These are phyloP conservation scores for Tolypocladium tundrense DNA, from an alignment of 2,329 filamentous ascomycete species.

Conservation along the genomic window DNA sequence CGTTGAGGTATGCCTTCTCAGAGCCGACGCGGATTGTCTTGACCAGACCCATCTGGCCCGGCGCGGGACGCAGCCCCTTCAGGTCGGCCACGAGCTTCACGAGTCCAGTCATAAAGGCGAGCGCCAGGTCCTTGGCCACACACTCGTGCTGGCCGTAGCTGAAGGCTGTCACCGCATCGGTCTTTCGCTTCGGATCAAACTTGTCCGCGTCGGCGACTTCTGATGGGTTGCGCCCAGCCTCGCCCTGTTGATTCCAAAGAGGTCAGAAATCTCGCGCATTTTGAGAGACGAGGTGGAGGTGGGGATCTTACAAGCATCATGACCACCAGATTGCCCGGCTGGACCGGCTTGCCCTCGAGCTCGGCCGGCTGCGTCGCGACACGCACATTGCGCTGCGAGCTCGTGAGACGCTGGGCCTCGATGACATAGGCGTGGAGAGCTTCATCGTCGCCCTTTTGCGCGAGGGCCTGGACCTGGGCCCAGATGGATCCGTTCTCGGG, in stretches of 20 bases:
- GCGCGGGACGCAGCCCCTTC: slow-evolving; percentile 33
- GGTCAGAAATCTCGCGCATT: not conserved
- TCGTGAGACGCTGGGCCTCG: slow-evolving; percentile 31
- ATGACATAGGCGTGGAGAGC: slow-evolving; percentile 24
- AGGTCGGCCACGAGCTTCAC: slow-evolving; percentile 31
- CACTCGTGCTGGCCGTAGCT: slow-evolving; percentile 38
- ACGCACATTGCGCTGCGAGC: slow-evolving; percentile 26
- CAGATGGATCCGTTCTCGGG: slow-evolving; percentile 29
- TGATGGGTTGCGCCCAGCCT: slow-evolving; percentile 25
- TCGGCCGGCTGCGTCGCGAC: slow-evolving; percentile 20
- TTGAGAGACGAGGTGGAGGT: no score
- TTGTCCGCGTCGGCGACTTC: slow-evolving; percentile 25
- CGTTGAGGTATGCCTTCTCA: slow-evolving; percentile 33
- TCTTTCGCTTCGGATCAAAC: slow-evolving; percentile 32
- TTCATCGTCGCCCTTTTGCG: slow-evolving; percentile 21
- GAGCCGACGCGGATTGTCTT: slow-evolving; percentile 30
- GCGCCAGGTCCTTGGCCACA: slow-evolving; percentile 28
- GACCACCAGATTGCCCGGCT: slow-evolving; percentile 29
- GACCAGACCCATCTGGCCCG: slow-evolving; percentile 32
- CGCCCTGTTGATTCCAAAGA: slow-evolving; percentile 15
- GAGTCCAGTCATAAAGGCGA: slow-evolving; percentile 29
- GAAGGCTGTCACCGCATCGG: slow-evolving; percentile 29
- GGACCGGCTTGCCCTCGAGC: slow-evolving; percentile 26
- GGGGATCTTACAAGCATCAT: slow-evolving; percentile 26
- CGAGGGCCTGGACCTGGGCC: slow-evolving; percentile 29